Percentiles rank a stretch among this genome's conserved stretches.
Conservation (phyloP, 1,139 yeast genomes). For the Waltiozyma sp. region DNA sequence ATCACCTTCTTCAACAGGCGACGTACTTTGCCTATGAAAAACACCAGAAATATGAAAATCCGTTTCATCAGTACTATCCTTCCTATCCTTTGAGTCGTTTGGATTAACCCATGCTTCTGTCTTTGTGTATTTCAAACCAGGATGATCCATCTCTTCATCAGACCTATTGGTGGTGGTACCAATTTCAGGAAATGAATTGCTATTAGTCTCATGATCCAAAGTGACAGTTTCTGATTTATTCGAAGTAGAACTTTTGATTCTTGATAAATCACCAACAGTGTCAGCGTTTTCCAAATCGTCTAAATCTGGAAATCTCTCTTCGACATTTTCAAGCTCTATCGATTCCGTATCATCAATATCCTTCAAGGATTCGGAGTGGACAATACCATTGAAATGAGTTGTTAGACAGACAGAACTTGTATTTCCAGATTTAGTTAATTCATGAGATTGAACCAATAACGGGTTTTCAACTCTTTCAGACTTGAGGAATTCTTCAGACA, state of each 20-base stretch:
- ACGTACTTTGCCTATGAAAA: slow-evolving; percentile 6
- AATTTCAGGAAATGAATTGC: too few species aligned
- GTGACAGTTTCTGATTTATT: too few species aligned
- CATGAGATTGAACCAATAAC: slow-evolving; percentile 11
- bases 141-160: not conserved
- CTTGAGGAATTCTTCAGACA: not conserved
- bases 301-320: slow-evolving; percentile 15
- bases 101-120: slow-evolving; percentile 17
- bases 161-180: too few species aligned
- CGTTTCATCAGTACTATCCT: not conserved
- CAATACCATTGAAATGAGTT: not conserved
- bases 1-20: too few species aligned
- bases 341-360: slow-evolving; percentile 6
- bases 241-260: too few species aligned
- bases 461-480: slow-evolving; percentile 2
- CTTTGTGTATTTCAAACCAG: slow-evolving; percentile 9
- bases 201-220: too few species aligned
- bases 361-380: slow-evolving; percentile 1
- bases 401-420: slow-evolving; percentile 13
- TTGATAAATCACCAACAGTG: not conserved
- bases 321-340: slow-evolving; percentile 12
- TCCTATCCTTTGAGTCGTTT: not conserved
- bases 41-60: slow-evolving; percentile 12
- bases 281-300: slow-evolving; percentile 11
- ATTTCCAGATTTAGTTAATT: slow-evolving; percentile 13